Conservation (phyloP, 192 early-diverging fungal genomes). For the Thoreauomyces humboldtii region DNA sequence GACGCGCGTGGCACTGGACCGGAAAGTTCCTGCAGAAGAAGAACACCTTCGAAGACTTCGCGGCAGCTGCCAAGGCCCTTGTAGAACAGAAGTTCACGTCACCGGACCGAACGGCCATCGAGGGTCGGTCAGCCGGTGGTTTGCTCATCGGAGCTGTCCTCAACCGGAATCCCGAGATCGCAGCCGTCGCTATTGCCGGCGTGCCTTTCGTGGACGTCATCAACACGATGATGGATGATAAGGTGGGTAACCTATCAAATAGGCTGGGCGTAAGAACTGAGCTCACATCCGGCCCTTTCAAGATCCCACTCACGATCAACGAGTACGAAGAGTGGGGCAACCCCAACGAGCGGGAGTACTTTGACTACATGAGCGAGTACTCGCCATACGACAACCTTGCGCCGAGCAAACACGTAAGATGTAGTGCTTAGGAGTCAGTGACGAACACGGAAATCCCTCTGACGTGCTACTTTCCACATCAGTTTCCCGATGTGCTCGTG, state of each 20-base stretch:
- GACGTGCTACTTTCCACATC: too few relatives aligned
- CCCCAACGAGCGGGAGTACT: conserved; percentile 48
- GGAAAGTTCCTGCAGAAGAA: conserved; percentile 52
- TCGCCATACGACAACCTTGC: conserved; percentile 54
- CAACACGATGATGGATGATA: conserved; percentile 40
- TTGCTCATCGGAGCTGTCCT: conserved; percentile 47
- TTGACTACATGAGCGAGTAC: conserved; percentile 51
- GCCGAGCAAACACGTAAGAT: too few relatives aligned
- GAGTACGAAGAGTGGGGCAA: conserved; percentile 60
- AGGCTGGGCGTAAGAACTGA: too few relatives aligned
- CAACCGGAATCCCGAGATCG: conserved; percentile 43
- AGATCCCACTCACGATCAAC: conserved; percentile 43
- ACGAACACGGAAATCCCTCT: too few relatives aligned
- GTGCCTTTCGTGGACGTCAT: conserved; percentile 57
- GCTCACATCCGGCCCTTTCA: too few relatives aligned
- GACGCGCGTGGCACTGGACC: conserved; percentile 43
- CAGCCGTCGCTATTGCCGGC: conserved; percentile 35
- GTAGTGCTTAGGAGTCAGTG: too few relatives aligned
- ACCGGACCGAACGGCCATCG: conserved; percentile 39
- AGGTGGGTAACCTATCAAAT: too few relatives aligned
- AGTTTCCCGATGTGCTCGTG: conserved; percentile 47
- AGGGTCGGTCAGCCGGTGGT: conserved; percentile 48
- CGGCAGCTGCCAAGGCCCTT: conserved; percentile 40
- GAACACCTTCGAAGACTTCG: conserved; percentile 54
- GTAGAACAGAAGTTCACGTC: conserved; percentile 32